Conservation (phyloP, 116 monocot genomes). For the Thalassia testudinum region DNA sequence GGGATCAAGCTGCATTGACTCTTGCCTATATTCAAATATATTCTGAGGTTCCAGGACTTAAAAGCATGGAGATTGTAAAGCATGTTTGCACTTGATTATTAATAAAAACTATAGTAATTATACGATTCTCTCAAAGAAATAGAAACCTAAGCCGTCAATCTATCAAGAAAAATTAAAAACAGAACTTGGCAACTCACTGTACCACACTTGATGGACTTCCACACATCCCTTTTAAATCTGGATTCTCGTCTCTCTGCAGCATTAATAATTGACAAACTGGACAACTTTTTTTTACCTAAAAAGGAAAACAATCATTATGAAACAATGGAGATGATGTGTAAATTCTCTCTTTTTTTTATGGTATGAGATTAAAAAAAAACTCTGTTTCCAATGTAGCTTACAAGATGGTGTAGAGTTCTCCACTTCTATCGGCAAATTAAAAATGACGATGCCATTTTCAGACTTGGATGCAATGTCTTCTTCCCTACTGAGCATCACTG, state of each 20-base stretch:
- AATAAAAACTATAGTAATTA: too few relatives aligned
- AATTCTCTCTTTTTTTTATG: too few relatives aligned
- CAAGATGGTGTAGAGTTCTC: conserved; percentile 3
- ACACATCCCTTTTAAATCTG: conserved; percentile 31
- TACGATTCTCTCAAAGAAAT: too few relatives aligned
- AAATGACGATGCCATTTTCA: conserved; percentile 25
- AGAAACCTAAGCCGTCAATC: neutral
- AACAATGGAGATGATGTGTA: too few relatives aligned
- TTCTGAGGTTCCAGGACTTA: too few relatives aligned
- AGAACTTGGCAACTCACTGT: conserved; percentile 21
- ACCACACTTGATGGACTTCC: conserved; percentile 20
- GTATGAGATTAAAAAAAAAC: too few relatives aligned
- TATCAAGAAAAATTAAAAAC: neutral
- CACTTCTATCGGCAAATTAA: conserved; percentile 6
- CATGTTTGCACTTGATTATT: too few relatives aligned
- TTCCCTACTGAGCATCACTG: conserved; percentile 19
- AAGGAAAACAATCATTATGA: too few relatives aligned
- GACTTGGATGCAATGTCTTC: conserved; percentile 7
- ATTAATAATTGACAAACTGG: conserved; percentile 22
- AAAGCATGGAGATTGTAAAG: too few relatives aligned
- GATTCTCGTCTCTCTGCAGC: conserved; percentile 23
- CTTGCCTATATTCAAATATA: too few relatives aligned
- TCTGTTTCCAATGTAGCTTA: neutral
- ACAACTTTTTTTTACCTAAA: too few relatives aligned
- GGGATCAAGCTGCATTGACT: too few relatives aligned